Conservation (phyloP, 148 eudicot genomes). For the Fallopia convolvulus region DNA sequence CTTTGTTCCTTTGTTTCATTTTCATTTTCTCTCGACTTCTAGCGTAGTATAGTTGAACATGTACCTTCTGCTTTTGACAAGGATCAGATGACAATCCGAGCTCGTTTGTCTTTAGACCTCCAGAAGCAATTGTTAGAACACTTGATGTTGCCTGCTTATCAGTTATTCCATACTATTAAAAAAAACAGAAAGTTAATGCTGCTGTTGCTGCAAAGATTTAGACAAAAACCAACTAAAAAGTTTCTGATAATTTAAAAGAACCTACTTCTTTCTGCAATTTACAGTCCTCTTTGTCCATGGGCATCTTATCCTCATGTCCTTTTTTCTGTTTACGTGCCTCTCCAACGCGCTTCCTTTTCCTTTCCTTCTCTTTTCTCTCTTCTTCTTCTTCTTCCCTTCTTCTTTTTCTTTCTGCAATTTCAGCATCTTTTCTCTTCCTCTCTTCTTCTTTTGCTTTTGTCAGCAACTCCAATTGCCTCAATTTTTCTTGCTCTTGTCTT, state of each 20-base stretch:
- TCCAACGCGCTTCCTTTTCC: conserved; percentile 64
- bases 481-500: conserved; percentile 57
- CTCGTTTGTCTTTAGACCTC: neutral
- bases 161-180: conserved; percentile 33
- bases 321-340: conserved; percentile 45
- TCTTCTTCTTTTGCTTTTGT: conserved; percentile 65
- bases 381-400: conserved; percentile 79
- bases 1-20: neutral
- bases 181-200: conserved; percentile 16
- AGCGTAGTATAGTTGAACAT: neutral
- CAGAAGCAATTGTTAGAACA: conserved; percentile 18
- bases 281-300: conserved; percentile 36
- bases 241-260: neutral
- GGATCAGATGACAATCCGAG: neutral
- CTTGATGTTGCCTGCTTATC: conserved; percentile 18
- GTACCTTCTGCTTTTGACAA: neutral
- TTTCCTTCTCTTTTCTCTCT: conserved; percentile 66
- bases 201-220: conserved; percentile 12
- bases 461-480: conserved; percentile 51
- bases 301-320: conserved; percentile 47
- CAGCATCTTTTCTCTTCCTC: conserved; percentile 64
- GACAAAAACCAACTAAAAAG: neutral
- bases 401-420: conserved; percentile 62
- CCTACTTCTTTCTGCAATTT: conserved; percentile 30
- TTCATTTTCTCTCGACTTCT: neutral